A percentile compares a stretch with the other conserved stretches of the same genome.
Conservation (phyloP, 495 filamentous ascomycete species). For the Neurospora intermedia region DNA sequence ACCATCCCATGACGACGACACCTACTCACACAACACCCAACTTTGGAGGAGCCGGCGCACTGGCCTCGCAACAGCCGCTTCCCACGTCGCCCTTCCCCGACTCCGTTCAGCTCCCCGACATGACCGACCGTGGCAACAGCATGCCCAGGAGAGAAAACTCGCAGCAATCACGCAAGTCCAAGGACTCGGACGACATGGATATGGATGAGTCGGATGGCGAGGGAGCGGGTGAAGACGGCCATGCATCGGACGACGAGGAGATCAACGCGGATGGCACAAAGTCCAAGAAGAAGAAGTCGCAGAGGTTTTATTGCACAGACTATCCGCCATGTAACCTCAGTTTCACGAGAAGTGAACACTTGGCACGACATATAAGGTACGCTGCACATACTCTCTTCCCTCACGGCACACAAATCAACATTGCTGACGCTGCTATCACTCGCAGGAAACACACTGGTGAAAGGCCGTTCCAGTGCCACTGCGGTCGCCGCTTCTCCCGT, state of each 20-base stretch:
- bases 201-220: conserved; percentile 65
- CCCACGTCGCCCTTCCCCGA: conserved; percentile 48
- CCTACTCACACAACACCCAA: conserved; percentile 50
- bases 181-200: conserved; percentile 62
- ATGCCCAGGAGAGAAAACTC: conserved; percentile 47
- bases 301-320: conserved; percentile 94
- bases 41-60: conserved; percentile 30
- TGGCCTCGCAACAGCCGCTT: conserved; percentile 49
- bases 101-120: conserved; percentile 37
- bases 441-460: conserved; percentile 92
- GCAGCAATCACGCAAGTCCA: conserved; percentile 51
- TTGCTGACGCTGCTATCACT: conserved; percentile 6
- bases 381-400: background rate
- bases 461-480: conserved; percentile 95
- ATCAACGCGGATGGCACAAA: conserved; percentile 53
- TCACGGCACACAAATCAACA: background rate
- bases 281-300: conserved; percentile 91
- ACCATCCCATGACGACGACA: conserved; percentile 26
- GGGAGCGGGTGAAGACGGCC: conserved; percentile 41
- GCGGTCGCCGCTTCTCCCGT: conserved; percentile 87
- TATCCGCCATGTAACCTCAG: conserved; percentile 91
- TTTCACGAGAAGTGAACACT: conserved; percentile 92
- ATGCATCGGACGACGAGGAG: conserved; percentile 69
- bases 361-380: conserved; percentile 88
- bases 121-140: conserved; percentile 23